A percentile compares a stretch with the other conserved stretches of the same genome.
These are phyloP conservation scores for Cicer pinnatifidum DNA, from an alignment of 306 rosid species.

Conservation along the genomic window DNA sequence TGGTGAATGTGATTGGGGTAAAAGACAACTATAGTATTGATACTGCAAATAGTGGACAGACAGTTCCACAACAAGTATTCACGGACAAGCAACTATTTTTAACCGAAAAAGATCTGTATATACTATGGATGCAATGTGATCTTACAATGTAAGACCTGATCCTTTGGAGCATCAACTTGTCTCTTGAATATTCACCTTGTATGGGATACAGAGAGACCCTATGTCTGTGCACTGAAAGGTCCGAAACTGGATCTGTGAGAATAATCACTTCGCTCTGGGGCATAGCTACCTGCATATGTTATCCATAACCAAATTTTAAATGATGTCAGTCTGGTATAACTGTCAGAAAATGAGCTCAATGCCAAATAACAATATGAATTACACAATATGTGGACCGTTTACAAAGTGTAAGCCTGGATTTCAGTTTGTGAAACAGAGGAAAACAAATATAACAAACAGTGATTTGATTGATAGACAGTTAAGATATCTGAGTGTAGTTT, in stretches of 20 bases:
- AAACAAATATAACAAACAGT: constrained; percentile 1
- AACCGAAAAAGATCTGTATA: constrained; percentile 45
- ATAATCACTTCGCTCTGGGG: constrained; percentile 71
- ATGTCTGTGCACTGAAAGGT: constrained; percentile 65
- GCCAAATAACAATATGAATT: constrained; percentile 24
- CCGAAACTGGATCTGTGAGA: constrained; percentile 81
- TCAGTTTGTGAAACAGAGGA: not conserved
- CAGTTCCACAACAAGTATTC: not conserved
- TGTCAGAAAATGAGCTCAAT: not conserved
- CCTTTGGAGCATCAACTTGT: constrained; percentile 99
- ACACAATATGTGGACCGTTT: constrained; percentile 17
- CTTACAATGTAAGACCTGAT: constrained; percentile 99
- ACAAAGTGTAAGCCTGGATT: not conserved
- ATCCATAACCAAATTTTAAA: constrained; percentile 35
- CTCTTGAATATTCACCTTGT: constrained; percentile 89
- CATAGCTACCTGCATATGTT: constrained; percentile 69
- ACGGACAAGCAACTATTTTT: constrained; percentile 27
- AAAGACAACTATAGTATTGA: constrained; percentile 15
- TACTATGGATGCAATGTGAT: constrained; percentile 52
- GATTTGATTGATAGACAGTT: constrained; percentile 12
- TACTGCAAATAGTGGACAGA: constrained; percentile 14
- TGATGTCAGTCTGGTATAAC: not conserved
- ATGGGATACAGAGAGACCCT: constrained; percentile 72
- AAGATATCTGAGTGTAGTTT: not conserved
- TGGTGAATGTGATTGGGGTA: not conserved